Evolutionary conservation across 2,329 filamentous ascomycete genomes (phyloP), one percentile per base, ranked within the genome.

Genomic region (Dothideomycetes sp.): DNA sequence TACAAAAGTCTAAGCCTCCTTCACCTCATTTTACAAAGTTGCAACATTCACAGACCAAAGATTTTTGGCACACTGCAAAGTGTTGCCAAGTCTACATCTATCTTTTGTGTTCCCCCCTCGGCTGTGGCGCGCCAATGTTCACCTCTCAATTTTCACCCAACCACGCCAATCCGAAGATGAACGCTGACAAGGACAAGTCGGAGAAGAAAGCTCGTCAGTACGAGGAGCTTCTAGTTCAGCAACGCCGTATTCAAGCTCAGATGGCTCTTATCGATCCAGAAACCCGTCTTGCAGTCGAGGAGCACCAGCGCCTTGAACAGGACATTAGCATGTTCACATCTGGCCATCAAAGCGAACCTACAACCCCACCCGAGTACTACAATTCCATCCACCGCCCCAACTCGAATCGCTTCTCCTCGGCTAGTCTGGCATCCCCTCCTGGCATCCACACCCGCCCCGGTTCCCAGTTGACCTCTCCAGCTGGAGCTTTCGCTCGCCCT

Each of bases 141-240:
- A n/a, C n/a, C n/a, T n/a, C n/a, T n/a, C n/a, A n/a, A n/a, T n/a
- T n/a, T n/a, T n/a, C n/a, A n/a, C n/a, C n/a, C n/a, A n/a, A n/a
- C n/a, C n/a, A n/a, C n/a, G n/a, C n/a, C n/a, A n/a, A n/a, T n/a
- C n/a, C n/a, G n/a, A n/a, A n/a, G n/a, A 36, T 12, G 17, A 19
- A 22, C 14, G 40, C 50, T 54, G 31, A 54, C 41, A 38, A 24
- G 43, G 37, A 41, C 43, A 61, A 95, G 88, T 77, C 94, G 57
- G 88, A 94, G 60, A 91, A 91, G 65, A 94, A 94, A 65, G 86
- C 87, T 55, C 70, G 84, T 55, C 87, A 94, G 61, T 93, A 93
- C 66, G 89, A 96, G 61, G 79, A 81, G 55, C 79, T 96, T 52
- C 77, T 85, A 49, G 85, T 94, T 62, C 85, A 94, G 60, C 86